phyloP scores from a whole-genome alignment of 805 yeast genomes.

The Zygosaccharomyces siamensis region DNA sequence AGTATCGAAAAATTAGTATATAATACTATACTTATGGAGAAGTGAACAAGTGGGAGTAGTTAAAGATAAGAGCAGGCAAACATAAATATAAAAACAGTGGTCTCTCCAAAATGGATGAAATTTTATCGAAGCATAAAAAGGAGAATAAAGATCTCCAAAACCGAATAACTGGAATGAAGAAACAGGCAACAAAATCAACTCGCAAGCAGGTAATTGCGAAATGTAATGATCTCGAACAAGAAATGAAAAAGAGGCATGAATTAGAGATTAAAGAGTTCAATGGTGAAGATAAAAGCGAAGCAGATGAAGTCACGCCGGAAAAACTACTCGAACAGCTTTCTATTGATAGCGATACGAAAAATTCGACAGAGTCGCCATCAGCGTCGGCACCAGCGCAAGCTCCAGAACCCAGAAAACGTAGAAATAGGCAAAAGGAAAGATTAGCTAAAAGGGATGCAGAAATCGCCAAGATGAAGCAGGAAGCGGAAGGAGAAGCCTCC shows the following conservation, averaged over 20 bases:
- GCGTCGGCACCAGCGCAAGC: conserved; percentile 8
- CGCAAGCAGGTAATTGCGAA: conserved; percentile 59
- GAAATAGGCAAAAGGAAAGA: conserved; percentile 83
- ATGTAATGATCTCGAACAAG: conserved; percentile 56
- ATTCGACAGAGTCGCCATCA: conserved; percentile 5
- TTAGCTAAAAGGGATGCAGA: conserved; percentile 72
- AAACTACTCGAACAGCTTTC: conserved; percentile 56
- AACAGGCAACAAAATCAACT: conserved; percentile 76
- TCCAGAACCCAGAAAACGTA: conserved; percentile 35
- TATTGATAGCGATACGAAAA: conserved; percentile 34
- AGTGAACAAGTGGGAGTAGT: no score
- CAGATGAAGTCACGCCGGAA: conserved; percentile 55
- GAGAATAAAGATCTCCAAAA: conserved; percentile 65
- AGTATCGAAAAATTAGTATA: neutral
- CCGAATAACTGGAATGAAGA: conserved; percentile 67
- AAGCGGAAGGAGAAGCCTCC: conserved; percentile 69
- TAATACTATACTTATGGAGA: no score
- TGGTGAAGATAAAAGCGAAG: conserved; percentile 15
- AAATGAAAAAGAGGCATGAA: conserved; percentile 50
- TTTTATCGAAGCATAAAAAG: conserved; percentile 51
- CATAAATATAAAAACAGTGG: neutral
- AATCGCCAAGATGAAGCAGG: conserved; percentile 52
- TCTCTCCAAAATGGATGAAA: conserved; percentile 20
- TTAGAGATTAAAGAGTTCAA: conserved; percentile 41
- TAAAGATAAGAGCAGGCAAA: no score